Conservation (phyloP, 805 yeast species). For the Metschnikowia shivogae region DNA sequence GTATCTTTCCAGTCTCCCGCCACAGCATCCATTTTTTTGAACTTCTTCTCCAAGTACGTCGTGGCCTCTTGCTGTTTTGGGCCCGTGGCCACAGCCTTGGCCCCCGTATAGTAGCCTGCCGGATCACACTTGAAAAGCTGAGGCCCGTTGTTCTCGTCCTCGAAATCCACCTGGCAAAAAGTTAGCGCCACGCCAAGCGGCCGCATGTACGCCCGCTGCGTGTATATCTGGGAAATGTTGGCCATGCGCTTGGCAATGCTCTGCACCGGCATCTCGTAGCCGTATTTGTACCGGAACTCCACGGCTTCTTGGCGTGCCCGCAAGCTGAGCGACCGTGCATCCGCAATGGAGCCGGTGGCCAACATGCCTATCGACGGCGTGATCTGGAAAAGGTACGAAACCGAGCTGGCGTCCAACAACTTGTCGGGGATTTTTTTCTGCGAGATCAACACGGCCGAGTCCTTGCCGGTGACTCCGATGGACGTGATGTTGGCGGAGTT, state of each 20-base stretch:
- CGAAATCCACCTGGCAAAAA: constrained; percentile 61
- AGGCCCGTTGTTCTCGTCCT: constrained; percentile 87
- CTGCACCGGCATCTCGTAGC: constrained; percentile 95
- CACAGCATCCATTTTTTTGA: constrained; percentile 62
- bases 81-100: constrained; percentile 90
- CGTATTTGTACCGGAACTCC: constrained; percentile 89
- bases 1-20: constrained; percentile 85
- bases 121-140: constrained; percentile 91
- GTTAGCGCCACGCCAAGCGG: constrained; percentile 94
- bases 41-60: constrained; percentile 84
- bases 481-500: constrained; percentile 89
- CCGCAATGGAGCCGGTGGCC: constrained; percentile 94
- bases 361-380: constrained; percentile 82
- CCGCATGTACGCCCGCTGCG: constrained; percentile 98
- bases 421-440: constrained; percentile 97
- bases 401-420: constrained; percentile 81
- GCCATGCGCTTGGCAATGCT: constrained; percentile 93
- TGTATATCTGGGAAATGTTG: constrained; percentile 88
- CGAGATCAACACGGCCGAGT: constrained; percentile 80
- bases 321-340: constrained; percentile 83
- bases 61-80: constrained; percentile 96
- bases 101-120: constrained; percentile 91
- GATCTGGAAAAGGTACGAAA: constrained; percentile 79
- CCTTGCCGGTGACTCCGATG: constrained; percentile 81
- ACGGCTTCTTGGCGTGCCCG: constrained; percentile 96